Evolutionary conservation across 495 filamentous ascomycete species (phyloP), one percentile per base, ranked within the genome.

Genomic region (Apiosordaria backusii): DNA sequence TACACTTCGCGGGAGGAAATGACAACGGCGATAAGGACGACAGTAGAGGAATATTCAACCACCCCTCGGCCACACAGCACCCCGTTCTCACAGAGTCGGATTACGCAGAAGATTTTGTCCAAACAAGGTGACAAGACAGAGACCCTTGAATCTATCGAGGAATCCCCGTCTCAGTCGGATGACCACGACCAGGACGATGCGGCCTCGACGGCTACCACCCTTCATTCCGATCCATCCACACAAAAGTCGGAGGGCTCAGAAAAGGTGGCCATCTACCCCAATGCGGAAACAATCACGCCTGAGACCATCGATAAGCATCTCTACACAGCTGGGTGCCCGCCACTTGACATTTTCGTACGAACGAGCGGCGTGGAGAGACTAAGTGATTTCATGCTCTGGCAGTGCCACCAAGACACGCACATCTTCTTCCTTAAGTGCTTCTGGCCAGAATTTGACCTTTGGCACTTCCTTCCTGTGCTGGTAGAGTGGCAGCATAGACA

Each of bases 311-410:
- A 87, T 15, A 82, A 84, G 23, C 91, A 97, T 77, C 87, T 95
- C 75, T 91, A 93, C 75, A 98, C 96, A 5, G 86, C 87, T 52
- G 89, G 85, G 35, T 87, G 86, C 62, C 96, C 96, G 2, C 95
- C 96, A 1, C 80, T 98, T 22, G 95, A 99, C 69, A 81, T 99
- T 0, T 85, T 98, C 25, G 82, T 99, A 21, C 85, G 95, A 25
- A 99, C 95, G 0, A 96, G 91, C 60, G 95, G 92, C 26, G 95
- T 99, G 13, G 89, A 93, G 72, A 84, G 95, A 22, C 78, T 99
- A 65, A 96, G 92, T 71, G 95, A 99, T 72, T 99, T 98, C 72
- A 93, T 99, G 93, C 87, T 99, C 61, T 99, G 95, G 95, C 95
- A 99, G 77, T 93, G 90, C 71, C 93, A 98, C 70, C 84, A 96